Conservation (phyloP, 2,329 filamentous ascomycete genomes). For the Neonectria magnoliae region DNA sequence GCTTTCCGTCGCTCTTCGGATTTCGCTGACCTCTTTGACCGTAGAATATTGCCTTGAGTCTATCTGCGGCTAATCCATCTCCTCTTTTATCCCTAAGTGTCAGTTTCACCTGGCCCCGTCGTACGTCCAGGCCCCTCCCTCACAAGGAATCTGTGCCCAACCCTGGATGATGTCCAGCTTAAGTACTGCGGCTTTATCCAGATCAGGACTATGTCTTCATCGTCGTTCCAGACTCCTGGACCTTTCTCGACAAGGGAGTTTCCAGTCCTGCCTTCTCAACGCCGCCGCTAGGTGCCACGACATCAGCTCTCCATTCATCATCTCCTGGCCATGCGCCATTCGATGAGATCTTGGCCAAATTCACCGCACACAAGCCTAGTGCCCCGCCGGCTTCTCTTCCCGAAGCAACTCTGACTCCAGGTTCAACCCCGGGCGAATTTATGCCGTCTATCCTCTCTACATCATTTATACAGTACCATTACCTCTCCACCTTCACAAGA, state of each 20-base stretch:
- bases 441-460: neutral
- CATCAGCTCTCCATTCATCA: constrained; percentile 2
- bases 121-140: neutral
- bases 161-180: neutral
- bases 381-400: neutral
- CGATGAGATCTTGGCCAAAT: neutral
- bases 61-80: no score
- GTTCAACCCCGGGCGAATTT: neutral
- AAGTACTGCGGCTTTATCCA: neutral
- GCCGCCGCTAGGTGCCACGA: neutral
- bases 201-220: constrained; percentile 12
- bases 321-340: neutral
- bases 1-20: no score
- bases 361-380: neutral
- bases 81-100: neutral
- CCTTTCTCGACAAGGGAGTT: constrained; percentile 14
- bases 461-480: neutral
- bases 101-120: neutral
- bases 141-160: neutral
- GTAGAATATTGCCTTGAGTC: no score
- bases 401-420: neutral
- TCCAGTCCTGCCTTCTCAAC: neutral
- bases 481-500: neutral
- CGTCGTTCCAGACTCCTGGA: constrained; percentile 14
- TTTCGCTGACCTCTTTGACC: no score